Conservation (phyloP, 805 yeast genomes). For the Saturnispora diversa region DNA sequence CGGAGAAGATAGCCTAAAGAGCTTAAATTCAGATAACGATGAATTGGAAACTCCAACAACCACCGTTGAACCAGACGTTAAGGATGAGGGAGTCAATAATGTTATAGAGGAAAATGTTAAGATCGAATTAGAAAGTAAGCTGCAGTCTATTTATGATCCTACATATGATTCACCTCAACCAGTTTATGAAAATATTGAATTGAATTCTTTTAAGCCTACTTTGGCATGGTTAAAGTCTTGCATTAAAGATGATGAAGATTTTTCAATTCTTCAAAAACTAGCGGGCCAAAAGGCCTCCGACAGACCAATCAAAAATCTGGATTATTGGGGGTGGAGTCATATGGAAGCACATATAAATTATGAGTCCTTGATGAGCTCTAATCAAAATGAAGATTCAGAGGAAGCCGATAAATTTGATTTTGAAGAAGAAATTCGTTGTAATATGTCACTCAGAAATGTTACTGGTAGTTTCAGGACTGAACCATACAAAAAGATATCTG, state of each 20-base stretch:
- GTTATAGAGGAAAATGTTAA: neutral
- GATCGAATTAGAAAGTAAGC: neutral
- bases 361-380: conserved; percentile 16
- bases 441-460: conserved; percentile 30
- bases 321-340: conserved; percentile 61
- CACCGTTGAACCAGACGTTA: conserved; percentile 2
- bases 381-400: conserved; percentile 19
- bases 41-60: conserved; percentile 10
- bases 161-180: conserved; percentile 43
- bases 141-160: conserved; percentile 40
- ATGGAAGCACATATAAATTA: conserved; percentile 29
- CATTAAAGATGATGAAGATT: conserved; percentile 72
- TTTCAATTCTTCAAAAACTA: conserved; percentile 41
- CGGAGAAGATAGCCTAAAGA: conserved; percentile 23
- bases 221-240: conserved; percentile 43
- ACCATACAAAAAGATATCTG: conserved; percentile 68
- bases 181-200: conserved; percentile 39
- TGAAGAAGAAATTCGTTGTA: conserved; percentile 23
- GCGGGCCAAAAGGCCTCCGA: conserved; percentile 24
- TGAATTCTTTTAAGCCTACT: conserved; percentile 33
- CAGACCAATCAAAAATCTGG: conserved; percentile 31
- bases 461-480: conserved; percentile 64
- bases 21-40: conserved; percentile 17
- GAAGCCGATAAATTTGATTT: conserved; percentile 24
- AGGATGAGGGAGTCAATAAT: neutral